Evolutionary conservation across 2,329 filamentous ascomycete genomes (phyloP).

Genomic region (Xylariomycetidae sp.): DNA sequence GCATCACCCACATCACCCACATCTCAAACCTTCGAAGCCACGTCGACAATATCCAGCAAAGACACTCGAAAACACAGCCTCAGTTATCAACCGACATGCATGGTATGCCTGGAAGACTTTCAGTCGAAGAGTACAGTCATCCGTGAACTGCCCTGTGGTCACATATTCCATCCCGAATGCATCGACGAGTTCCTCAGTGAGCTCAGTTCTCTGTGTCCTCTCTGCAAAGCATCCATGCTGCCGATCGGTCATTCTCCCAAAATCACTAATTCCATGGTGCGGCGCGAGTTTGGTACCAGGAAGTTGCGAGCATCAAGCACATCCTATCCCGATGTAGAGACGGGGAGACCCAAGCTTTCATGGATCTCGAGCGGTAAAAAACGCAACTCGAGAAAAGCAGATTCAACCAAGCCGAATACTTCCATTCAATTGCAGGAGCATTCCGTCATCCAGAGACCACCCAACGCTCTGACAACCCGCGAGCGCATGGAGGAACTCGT

Average conservation of each 20-base stretch:
- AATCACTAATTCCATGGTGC: constrained; percentile 82
- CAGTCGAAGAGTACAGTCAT: constrained; percentile 64
- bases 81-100: constrained; percentile 72
- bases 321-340: constrained; percentile 30
- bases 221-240: constrained; percentile 81
- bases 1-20: constrained; percentile 32
- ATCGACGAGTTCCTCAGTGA: constrained; percentile 77
- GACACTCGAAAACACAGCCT: constrained; percentile 33
- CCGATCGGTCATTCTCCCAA: constrained; percentile 60
- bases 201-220: constrained; percentile 79
- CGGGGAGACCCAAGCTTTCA: constrained; percentile 16
- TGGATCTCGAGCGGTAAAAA: constrained; percentile 16
- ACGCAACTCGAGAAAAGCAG: constrained; percentile 4
- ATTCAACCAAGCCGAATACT: constrained; percentile 6
- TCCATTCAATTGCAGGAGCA: constrained; percentile 18
- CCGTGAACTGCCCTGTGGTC: constrained; percentile 79
- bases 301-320: constrained; percentile 49
- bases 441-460: constrained; percentile 5
- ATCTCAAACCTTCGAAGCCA: constrained; percentile 10
- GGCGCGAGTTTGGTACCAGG: constrained; percentile 66
- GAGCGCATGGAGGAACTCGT: constrained; percentile 24
- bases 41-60: too few species aligned
- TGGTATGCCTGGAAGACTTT: constrained; percentile 86
- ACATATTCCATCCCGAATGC: constrained; percentile 90
- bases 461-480: constrained; percentile 9